Percentiles rank a stretch among this genome's conserved stretches.
Conservation (phyloP, 345 rosid species). For the Mercurialis annua region DNA sequence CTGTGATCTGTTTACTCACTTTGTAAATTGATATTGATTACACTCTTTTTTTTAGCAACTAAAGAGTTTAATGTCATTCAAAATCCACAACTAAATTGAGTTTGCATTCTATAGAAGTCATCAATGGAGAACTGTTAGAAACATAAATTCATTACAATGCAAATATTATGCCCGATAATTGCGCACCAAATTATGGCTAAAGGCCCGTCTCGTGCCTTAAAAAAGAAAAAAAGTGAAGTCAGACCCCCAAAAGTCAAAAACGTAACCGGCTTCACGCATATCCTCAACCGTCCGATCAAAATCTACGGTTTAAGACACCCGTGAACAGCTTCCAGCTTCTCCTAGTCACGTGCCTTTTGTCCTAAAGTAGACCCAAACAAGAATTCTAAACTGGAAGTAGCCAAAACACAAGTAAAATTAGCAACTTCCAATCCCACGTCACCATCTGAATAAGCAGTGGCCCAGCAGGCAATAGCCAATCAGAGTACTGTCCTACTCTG, state of each 20-base stretch:
- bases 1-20: no score
- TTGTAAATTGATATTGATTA: no score
- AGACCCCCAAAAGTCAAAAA: neutral
- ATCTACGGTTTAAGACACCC: neutral
- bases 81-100: no score
- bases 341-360: conserved; percentile 2
- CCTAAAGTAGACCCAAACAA: no score
- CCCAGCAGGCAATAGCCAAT: neutral
- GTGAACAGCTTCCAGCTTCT: neutral
- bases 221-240: neutral
- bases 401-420: no score
- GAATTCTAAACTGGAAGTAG: neutral
- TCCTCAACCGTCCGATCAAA: conserved; percentile 15
- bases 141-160: no score
- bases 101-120: no score
- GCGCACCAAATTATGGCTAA: conserved; percentile 9
- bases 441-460: neutral
- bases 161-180: conserved; percentile 19
- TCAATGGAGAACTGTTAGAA: neutral
- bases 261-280: no score
- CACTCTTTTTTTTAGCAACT: no score
- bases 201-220: no score
- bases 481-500: neutral
- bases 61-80: no score
- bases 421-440: neutral